phyloP scores from a whole-genome alignment of 805 yeast species.

The Jamesozyma lodderae region DNA sequence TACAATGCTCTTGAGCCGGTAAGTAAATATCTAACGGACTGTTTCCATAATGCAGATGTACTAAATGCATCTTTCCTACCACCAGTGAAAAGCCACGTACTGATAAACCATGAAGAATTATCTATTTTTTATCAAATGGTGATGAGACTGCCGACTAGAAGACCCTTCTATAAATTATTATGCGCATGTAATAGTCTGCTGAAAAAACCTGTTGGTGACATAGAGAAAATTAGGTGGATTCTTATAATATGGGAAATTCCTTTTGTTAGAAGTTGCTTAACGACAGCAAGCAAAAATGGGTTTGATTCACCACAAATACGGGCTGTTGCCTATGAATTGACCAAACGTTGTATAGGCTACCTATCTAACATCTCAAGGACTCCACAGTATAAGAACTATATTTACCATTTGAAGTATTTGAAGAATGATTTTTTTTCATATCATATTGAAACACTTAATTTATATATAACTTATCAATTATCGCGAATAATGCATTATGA shows the following conservation, averaged over 20 bases:
- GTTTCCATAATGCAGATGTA: conserved; percentile 40
- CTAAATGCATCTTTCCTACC: conserved; percentile 49
- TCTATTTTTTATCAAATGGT: conserved; percentile 39
- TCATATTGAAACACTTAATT: conserved; percentile 60
- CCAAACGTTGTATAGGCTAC: conserved; percentile 62
- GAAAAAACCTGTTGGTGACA: conserved; percentile 34
- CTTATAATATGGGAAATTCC: conserved; percentile 66
- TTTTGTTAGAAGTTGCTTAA: conserved; percentile 40
- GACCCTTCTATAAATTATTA: conserved; percentile 51
- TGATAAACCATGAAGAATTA: conserved; percentile 43
- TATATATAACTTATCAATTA: conserved; percentile 71
- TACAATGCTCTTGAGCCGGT: conserved; percentile 40
- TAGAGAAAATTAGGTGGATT: conserved; percentile 43
- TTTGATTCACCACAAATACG: conserved; percentile 44
- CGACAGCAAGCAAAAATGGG: conserved; percentile 18
- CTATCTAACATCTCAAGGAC: conserved; percentile 36
- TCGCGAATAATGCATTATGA: conserved; percentile 35
- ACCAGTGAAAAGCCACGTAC: conserved; percentile 13
- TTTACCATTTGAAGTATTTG: conserved; percentile 12
- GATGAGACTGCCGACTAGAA: conserved; percentile 45
- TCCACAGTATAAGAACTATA: conserved; percentile 3
- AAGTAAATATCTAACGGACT: conserved; percentile 36
- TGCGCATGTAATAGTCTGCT: conserved; percentile 43
- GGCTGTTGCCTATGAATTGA: conserved; percentile 53
- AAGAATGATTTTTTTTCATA: conserved; percentile 36